Evolutionary conservation across 106 monocot genomes (phyloP).

Genomic region (Platanthera zijinensis): DNA sequence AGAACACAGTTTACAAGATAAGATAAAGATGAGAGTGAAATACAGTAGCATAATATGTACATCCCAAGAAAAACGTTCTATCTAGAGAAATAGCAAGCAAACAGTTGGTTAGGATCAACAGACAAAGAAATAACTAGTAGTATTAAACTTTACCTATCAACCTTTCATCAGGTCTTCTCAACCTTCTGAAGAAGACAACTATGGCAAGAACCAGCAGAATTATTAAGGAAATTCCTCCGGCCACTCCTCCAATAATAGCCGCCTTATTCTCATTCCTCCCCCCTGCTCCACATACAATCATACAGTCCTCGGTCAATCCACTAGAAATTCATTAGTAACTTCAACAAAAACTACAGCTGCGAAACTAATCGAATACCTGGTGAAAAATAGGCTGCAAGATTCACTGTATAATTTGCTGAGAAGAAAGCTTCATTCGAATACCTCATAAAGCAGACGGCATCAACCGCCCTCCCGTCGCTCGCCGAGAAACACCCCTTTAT

Average conservation of each 20-base stretch:
- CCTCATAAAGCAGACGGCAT: conserved; percentile 68
- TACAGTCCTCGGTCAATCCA: background rate
- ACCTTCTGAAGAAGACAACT: conserved; percentile 23
- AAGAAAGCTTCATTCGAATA: conserved; percentile 48
- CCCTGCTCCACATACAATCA: conserved; percentile 12
- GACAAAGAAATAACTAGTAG: background rate
- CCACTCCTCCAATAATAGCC: conserved; percentile 38
- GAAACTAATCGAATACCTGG: conserved; percentile 10
- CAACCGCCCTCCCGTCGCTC: conserved; percentile 30
- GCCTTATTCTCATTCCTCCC: conserved; percentile 19
- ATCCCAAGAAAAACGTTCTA: too few relatives aligned
- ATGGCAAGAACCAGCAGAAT: background rate
- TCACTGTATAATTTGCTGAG: conserved; percentile 29
- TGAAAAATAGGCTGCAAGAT: conserved; percentile 20
- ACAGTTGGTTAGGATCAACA: too few relatives aligned
- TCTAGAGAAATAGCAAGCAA: too few relatives aligned
- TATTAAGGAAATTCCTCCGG: conserved; percentile 20
- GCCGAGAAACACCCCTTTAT: conserved; percentile 36
- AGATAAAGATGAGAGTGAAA: too few relatives aligned
- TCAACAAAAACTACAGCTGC: background rate
- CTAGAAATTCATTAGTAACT: background rate
- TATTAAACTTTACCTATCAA: conserved; percentile 24
- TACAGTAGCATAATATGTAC: too few relatives aligned
- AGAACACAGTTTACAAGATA: too few relatives aligned
- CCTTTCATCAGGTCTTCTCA: conserved; percentile 4